These are phyloP conservation scores for Pleurotus djamor DNA, from an alignment of 768 basidiomycete genomes.

Conservation along the genomic window DNA sequence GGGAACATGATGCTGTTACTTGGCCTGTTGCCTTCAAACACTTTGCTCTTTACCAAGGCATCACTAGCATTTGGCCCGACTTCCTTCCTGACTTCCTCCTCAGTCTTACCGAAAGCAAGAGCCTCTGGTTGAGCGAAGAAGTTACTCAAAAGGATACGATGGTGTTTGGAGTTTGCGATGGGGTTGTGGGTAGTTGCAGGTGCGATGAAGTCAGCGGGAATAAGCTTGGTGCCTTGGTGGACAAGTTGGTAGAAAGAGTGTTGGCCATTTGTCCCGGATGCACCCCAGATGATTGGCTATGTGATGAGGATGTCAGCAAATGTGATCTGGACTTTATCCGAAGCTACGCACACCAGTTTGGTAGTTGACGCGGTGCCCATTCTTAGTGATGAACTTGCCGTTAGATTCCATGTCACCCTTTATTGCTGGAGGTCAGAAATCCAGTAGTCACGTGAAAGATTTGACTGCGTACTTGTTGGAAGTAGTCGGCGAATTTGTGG, in stretches of 20 bases:
- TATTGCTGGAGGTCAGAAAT: background rate
- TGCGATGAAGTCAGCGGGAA: slow-evolving; percentile 91
- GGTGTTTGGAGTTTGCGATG: slow-evolving; percentile 83
- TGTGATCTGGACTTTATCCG: background rate
- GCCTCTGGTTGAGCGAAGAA: slow-evolving; percentile 99
- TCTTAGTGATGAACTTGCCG: slow-evolving; percentile 95
- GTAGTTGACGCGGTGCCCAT: slow-evolving; percentile 89
- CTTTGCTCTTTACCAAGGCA: slow-evolving; percentile 91
- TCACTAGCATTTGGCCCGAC: slow-evolving; percentile 68
- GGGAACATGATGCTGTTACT: slow-evolving; percentile 98
- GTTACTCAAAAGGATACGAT: slow-evolving; percentile 96
- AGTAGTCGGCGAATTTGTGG: slow-evolving; percentile 99
- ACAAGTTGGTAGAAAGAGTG: slow-evolving; percentile 99
- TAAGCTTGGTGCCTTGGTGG: slow-evolving; percentile 91
- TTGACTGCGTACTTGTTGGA: slow-evolving; percentile 71
- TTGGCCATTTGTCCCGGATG: slow-evolving; percentile 96
- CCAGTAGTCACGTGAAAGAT: background rate
- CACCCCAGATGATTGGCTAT: slow-evolving; percentile 98
- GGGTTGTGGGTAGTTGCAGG: slow-evolving; percentile 91
- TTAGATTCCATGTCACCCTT: slow-evolving; percentile 99
- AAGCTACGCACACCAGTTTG: slow-evolving; percentile 81
- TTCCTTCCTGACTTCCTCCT: slow-evolving; percentile 78
- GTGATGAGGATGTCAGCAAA: slow-evolving; percentile 1
- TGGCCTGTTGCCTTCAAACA: slow-evolving; percentile 96
- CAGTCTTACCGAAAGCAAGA: slow-evolving; percentile 95